Evolutionary conservation across 2,329 filamentous ascomycete species (phyloP).

Genomic region (Uncinocarpus reesii): DNA sequence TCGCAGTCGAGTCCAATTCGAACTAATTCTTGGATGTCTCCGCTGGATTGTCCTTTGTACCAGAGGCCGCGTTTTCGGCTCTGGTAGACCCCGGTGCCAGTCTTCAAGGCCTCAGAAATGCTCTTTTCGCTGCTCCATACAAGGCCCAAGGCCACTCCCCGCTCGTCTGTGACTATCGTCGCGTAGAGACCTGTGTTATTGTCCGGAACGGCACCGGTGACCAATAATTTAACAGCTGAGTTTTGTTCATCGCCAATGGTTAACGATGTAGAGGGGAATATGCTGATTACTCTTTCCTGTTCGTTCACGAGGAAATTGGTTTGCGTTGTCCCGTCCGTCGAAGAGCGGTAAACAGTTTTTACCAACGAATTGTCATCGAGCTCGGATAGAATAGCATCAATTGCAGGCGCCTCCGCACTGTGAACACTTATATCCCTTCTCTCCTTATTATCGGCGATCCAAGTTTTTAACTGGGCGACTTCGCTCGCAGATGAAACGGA

Average conservation of each 20-base stretch:
- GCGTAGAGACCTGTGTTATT: constrained; percentile 73
- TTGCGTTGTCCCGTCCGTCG: constrained; percentile 34
- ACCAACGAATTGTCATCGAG: constrained; percentile 31
- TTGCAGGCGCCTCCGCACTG: constrained; percentile 17
- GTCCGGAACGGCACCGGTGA: constrained; percentile 68
- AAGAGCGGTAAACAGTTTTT: constrained; percentile 32
- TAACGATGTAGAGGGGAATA: constrained; percentile 61
- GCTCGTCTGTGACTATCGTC: constrained; percentile 83
- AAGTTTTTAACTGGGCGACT: constrained; percentile 31
- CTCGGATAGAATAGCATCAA: constrained; percentile 26
- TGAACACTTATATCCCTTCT: constrained; percentile 30
- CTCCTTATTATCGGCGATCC: constrained; percentile 30
- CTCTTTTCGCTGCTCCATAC: constrained; percentile 94
- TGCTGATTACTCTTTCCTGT: constrained; percentile 50
- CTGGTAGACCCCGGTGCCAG: constrained; percentile 79
- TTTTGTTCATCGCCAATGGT: constrained; percentile 55
- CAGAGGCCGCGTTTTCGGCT: constrained; percentile 90
- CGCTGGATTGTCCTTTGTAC: constrained; percentile 93
- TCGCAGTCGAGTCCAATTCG: constrained; percentile 84
- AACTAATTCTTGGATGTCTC: constrained; percentile 82
- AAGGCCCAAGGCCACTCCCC: constrained; percentile 71
- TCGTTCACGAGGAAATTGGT: constrained; percentile 41
- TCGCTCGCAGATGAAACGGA: constrained; percentile 37
- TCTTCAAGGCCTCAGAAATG: constrained; percentile 72
- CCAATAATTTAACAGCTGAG: constrained; percentile 59